These are phyloP conservation scores for Cutaneotrichosporon spelunceum DNA, from an alignment of 1,284 basidiomycete genomes.

Conservation along the genomic window DNA sequence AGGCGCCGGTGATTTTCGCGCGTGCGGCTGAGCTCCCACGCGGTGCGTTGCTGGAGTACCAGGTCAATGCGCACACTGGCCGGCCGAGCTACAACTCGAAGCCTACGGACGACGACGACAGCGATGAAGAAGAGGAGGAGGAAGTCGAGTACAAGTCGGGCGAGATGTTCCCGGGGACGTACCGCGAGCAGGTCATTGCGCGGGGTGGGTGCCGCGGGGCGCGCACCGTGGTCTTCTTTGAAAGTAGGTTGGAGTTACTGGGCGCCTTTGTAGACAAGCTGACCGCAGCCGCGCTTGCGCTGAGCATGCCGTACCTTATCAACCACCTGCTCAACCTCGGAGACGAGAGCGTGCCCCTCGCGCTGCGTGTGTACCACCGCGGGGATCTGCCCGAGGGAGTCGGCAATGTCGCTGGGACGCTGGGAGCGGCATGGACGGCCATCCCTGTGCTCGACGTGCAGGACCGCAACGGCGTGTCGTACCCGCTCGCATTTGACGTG, in stretches of 20 bases:
- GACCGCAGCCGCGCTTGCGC: background rate
- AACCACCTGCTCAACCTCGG: background rate
- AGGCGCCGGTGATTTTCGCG: slow-evolving; percentile 62
- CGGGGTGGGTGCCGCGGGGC: background rate
- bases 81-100: slow-evolving; percentile 18
- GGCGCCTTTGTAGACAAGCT: background rate
- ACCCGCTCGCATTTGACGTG: slow-evolving; percentile 17
- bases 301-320: background rate
- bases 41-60: slow-evolving; percentile 60
- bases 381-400: background rate
- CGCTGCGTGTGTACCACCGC: background rate
- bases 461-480: slow-evolving; percentile 7
- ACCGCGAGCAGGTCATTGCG: background rate
- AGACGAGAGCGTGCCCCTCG: background rate
- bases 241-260: background rate
- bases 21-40: slow-evolving; percentile 72
- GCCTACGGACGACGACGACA: slow-evolving; percentile 17
- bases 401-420: background rate
- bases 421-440: background rate
- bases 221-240: background rate
- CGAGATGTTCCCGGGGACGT: background rate
- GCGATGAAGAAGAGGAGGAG: slow-evolving; percentile 26
- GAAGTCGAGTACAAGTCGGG: background rate
- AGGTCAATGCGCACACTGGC: slow-evolving; percentile 52
- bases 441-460: slow-evolving; percentile 16